Conservation (phyloP, 208 protist species). For the Giardia duodenalis region DNA sequence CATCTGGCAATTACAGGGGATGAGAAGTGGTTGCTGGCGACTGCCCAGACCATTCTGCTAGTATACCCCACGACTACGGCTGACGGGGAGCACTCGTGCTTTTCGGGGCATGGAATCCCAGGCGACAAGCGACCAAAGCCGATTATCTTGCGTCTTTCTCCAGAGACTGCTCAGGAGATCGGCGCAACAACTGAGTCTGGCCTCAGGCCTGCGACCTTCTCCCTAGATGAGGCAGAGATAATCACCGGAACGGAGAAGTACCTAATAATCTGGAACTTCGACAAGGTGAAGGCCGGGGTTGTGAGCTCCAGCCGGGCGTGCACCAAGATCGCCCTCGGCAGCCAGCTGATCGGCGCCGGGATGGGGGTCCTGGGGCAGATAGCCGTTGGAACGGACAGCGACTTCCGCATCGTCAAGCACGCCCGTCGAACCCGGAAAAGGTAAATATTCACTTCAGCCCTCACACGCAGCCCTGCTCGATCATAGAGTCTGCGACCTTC, state of each 20-base stretch:
- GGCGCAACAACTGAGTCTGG: background rate
- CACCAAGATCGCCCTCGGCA: background rate
- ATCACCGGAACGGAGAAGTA: background rate
- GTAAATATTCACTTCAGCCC: background rate
- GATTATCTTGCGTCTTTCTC: background rate
- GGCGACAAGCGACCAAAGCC: background rate
- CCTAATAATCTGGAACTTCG: background rate
- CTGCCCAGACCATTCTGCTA: background rate
- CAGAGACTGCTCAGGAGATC: background rate
- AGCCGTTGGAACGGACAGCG: background rate
- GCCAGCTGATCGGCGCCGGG: background rate
- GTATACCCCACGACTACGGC: background rate
- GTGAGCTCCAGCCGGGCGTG: background rate
- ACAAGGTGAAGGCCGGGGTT: background rate
- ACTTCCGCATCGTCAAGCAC: background rate
- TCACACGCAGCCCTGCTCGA: slow-evolving; percentile 44
- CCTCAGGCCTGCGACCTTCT: background rate
- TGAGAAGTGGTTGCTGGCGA: background rate
- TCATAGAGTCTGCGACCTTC: slow-evolving; percentile 56
- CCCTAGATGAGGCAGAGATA: background rate
- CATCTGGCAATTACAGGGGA: background rate
- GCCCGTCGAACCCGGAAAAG: background rate
- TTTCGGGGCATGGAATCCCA: background rate
- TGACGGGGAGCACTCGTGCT: background rate
- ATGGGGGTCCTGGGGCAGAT: background rate